Evolutionary conservation across 768 basidiomycete genomes (phyloP).

Genomic region (Favolaschia claudopus): DNA sequence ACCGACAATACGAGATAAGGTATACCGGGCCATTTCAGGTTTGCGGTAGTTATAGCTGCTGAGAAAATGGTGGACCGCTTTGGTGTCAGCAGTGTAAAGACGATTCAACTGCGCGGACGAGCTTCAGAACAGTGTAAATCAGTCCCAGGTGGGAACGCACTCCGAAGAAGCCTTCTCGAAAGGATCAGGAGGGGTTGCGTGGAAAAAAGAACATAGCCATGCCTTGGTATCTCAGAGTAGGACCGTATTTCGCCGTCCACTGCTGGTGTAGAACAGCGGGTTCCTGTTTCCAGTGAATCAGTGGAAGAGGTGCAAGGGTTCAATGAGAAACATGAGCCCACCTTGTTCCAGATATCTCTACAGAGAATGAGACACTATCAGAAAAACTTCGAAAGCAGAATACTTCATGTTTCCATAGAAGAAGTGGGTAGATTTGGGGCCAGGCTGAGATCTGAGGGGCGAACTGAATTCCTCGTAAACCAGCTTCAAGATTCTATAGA

Average conservation of each 20-base stretch:
- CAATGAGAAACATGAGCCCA: not conserved
- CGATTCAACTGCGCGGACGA: not conserved
- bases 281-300: not conserved
- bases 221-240: conserved; percentile 12
- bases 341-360: conserved; percentile 16
- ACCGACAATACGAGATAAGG: conserved; percentile 18
- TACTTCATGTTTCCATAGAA: conserved; percentile 19
- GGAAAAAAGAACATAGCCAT: not conserved
- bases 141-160: not conserved
- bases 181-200: no score
- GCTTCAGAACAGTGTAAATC: not conserved
- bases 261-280: conserved; percentile 11
- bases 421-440: conserved; percentile 13
- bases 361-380: no score
- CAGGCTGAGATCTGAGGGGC: conserved; percentile 10
- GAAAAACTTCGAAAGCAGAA: no score
- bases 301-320: not conserved
- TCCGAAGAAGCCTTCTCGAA: conserved; percentile 11
- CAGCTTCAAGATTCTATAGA: not conserved
- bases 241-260: conserved; percentile 19
- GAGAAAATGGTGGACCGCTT: conserved; percentile 21
- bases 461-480: conserved; percentile 17
- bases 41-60: conserved; percentile 21
- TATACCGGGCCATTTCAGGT: conserved; percentile 4
- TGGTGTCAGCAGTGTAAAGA: conserved; percentile 15